Conservation (phyloP, 495 filamentous ascomycete genomes). For the Bombardia bombarda region DNA sequence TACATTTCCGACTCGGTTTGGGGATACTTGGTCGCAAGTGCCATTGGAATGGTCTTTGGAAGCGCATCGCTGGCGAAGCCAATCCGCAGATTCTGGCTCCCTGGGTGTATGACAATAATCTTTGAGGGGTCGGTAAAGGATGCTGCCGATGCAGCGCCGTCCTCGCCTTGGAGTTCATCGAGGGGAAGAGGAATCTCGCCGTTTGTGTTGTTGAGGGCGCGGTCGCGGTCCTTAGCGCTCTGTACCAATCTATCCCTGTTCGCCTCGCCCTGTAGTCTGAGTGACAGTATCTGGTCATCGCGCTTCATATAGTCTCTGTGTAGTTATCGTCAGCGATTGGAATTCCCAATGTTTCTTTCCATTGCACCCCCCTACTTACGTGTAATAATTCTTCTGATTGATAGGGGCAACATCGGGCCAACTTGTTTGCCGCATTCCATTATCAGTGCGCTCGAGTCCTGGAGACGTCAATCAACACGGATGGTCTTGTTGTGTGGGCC, state of each 20-base stretch:
- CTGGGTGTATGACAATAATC: constrained; percentile 92
- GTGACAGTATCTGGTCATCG: constrained; percentile 89
- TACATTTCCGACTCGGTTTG: constrained; percentile 76
- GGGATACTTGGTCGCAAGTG: constrained; percentile 68
- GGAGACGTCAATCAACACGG: constrained; percentile 6
- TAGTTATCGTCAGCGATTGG: constrained; percentile 17
- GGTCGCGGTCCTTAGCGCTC: constrained; percentile 77
- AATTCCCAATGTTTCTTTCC: too few relatives aligned
- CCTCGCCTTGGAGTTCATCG: constrained; percentile 59
- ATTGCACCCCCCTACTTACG: too few relatives aligned
- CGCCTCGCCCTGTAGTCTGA: constrained; percentile 79
- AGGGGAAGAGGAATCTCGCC: constrained; percentile 48
- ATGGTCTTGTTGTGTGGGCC: too few relatives aligned
- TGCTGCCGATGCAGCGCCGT: constrained; percentile 47
- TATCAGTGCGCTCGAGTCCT: constrained; percentile 95
- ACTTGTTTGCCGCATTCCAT: constrained; percentile 87
- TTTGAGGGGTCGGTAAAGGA: constrained; percentile 63
- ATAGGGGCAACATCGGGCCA: constrained; percentile 91
- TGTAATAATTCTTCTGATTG: constrained; percentile 99
- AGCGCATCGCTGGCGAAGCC: constrained; percentile 90
- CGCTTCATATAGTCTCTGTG: constrained; percentile 90
- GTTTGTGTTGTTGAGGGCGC: constrained; percentile 68
- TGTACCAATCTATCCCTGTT: constrained; percentile 68
- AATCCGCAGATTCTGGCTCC: constrained; percentile 92
- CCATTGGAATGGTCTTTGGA: constrained; percentile 90